A percentile compares a stretch with the other conserved stretches of the same genome.
These are phyloP conservation scores for Echria macrotheca DNA, from an alignment of 495 filamentous ascomycete genomes.

Conservation along the genomic window DNA sequence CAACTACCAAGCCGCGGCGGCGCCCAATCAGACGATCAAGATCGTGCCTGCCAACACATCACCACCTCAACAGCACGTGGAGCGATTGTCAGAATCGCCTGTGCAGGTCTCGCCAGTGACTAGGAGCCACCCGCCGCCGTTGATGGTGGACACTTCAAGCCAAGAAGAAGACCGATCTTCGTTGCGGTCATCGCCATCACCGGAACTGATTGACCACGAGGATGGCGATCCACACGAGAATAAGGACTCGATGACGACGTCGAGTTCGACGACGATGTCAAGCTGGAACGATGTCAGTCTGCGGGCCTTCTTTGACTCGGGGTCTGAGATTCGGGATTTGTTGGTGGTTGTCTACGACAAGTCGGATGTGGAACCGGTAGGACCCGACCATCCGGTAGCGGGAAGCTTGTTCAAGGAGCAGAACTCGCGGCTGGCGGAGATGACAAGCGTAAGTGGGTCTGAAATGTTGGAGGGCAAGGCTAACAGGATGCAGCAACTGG, in stretches of 20 bases:
- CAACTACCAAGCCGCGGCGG: constrained; percentile 28
- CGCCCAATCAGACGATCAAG: constrained; percentile 21
- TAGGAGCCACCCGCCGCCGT: constrained; percentile 48
- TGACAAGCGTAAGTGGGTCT: constrained; percentile 58
- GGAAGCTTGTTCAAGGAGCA: constrained; percentile 77
- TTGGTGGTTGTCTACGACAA: constrained; percentile 89
- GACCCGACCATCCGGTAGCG: constrained; percentile 78
- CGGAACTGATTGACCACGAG: constrained; percentile 55
- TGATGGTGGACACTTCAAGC: constrained; percentile 62
- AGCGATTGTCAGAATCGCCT: constrained; percentile 70
- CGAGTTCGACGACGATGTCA: constrained; percentile 37
- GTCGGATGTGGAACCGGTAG: constrained; percentile 67
- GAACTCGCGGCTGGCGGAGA: constrained; percentile 72
- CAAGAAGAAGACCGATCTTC: constrained; percentile 58
- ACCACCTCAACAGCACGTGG: constrained; percentile 28
- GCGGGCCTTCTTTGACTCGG: constrained; percentile 85
- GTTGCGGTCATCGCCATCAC: constrained; percentile 60
- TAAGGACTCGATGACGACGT: constrained; percentile 40
- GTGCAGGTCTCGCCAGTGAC: constrained; percentile 61
- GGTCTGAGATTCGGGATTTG: constrained; percentile 84
- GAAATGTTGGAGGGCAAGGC: constrained; percentile 8
- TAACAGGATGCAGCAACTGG: constrained; percentile 54
- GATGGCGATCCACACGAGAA: constrained; percentile 31
- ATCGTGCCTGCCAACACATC: constrained; percentile 8
- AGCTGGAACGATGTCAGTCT: constrained; percentile 84